Base-by-base conservation (phyloP, 2,329 filamentous ascomycete genomes). In the Sclerotinia subarctica region DNA sequence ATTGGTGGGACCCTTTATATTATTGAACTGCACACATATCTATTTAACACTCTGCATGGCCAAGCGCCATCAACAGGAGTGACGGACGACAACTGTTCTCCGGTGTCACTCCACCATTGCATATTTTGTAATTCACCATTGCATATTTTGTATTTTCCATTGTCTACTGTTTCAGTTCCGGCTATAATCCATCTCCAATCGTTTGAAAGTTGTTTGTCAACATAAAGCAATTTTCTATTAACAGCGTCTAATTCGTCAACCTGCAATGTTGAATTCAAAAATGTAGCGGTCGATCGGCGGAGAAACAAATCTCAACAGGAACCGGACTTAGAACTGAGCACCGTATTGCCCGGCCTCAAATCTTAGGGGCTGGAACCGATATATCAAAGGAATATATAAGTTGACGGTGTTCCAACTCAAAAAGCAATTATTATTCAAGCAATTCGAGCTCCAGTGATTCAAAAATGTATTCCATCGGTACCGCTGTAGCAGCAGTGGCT, bases 51-150 rank as follows among this genome's bases (percentile, higher is more conserved):
- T 35, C 26, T 47, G 44, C 46, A 51, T 60, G 44, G 15, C 35
- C 15, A 51, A 2, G 46, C 21, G 29, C 10, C 8, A 17, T 62
- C n/a, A 11, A 10, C 21, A 51, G 13, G 21, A 13, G 15, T 21
- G 29, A 26, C 46, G 58, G 46, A 24, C 3, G n/a, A 19, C 15
- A 62, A 11, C 8, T 3, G 24, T 24, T 5, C 32, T 51, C 21
- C 38, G n/a, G 4, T 21, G n/a, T 59, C 42, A 59, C 24, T 58
- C 35, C 54, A 58, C n/a, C n/a, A 42, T 42, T 57, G n/a, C 21
- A 42, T 35, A 24, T 57, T 17, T 57, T n/a, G n/a, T n/a, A n/a
- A n/a, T n/a, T n/a, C 54, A 58, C n/a, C n/a, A 42, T 42, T 57
- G n/a, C 21, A 42, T 35, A 24, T 57, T 17, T 57, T 35, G 13